These are phyloP conservation scores for Hypoxylon lienhwacheense DNA, from an alignment of 495 filamentous ascomycete species.

Conservation along the genomic window DNA sequence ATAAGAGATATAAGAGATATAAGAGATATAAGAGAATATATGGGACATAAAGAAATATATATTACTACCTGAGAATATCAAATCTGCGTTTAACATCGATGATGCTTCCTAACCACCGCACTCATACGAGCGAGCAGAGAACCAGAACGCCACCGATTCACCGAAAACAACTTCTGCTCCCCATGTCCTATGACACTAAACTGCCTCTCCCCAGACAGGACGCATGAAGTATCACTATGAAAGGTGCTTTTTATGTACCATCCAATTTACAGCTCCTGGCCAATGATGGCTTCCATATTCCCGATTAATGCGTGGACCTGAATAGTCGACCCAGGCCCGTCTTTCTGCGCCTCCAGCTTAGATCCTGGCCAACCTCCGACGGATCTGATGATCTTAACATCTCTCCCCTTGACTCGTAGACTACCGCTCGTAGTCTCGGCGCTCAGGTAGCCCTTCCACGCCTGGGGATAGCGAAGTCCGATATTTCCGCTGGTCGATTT, in stretches of 20 bases:
- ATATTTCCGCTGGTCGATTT: slow-evolving; percentile 42
- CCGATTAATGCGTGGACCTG: slow-evolving; percentile 35
- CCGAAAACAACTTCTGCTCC: background rate
- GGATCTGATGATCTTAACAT: slow-evolving; percentile 38
- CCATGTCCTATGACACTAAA: background rate
- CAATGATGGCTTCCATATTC: slow-evolving; percentile 38
- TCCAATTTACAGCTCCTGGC: slow-evolving; percentile 14
- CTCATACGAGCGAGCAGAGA: background rate
- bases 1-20: too few relatives aligned
- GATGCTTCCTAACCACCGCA: slow-evolving; percentile 2
- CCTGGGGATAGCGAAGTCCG: slow-evolving; percentile 38
- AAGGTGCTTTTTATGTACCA: background rate
- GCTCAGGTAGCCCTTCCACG: slow-evolving; percentile 47
- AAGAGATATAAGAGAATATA: too few relatives aligned
- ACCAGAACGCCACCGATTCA: slow-evolving; percentile 5
- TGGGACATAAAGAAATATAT: too few relatives aligned
- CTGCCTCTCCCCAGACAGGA: background rate
- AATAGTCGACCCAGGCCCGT: slow-evolving; percentile 31
- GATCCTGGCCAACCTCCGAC: slow-evolving; percentile 38
- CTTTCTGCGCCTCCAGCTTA: slow-evolving; percentile 44
- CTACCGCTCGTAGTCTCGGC: slow-evolving; percentile 36
- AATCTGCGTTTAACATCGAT: background rate
- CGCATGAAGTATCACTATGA: too few relatives aligned
- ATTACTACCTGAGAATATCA: background rate
- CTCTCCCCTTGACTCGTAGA: slow-evolving; percentile 38